These are phyloP conservation scores for Thelonectria discophora DNA, from an alignment of 2,329 filamentous ascomycete genomes.

Conservation along the genomic window DNA sequence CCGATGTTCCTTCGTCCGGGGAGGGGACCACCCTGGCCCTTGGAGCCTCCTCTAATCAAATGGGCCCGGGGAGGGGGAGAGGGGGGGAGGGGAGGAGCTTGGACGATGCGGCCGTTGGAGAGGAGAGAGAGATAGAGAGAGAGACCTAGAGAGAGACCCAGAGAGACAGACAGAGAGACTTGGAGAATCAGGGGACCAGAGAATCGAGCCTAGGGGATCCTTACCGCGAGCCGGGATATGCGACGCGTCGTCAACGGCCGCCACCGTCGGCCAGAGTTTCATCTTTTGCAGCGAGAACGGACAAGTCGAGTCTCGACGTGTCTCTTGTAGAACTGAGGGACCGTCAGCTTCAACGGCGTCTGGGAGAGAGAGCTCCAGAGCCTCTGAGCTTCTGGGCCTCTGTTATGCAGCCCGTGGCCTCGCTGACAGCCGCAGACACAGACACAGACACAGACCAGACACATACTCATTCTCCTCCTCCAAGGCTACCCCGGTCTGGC, in stretches of 20 bases:
- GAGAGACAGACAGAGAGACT: too few species aligned
- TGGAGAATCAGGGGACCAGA: too few species aligned
- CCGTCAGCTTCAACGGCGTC: too few species aligned
- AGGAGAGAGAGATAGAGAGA: too few species aligned
- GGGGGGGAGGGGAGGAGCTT: conserved; percentile 2
- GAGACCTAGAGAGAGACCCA: too few species aligned
- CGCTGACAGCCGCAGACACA: conserved; percentile 3
- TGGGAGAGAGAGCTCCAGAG: too few species aligned
- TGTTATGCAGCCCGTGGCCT: background rate
- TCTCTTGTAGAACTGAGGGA: too few species aligned
- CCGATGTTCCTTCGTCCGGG: conserved; percentile 6
- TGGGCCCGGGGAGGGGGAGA: conserved; percentile 7
- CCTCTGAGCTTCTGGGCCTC: too few species aligned
- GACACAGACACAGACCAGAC: too few species aligned
- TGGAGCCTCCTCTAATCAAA: conserved; percentile 13
- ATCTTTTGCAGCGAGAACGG: conserved; percentile 11
- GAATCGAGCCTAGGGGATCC: too few species aligned
- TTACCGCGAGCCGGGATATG: conserved; percentile 9
- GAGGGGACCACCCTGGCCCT: background rate
- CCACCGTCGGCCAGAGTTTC: conserved; percentile 22
- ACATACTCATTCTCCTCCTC: background rate
- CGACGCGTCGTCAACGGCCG: conserved; percentile 21
- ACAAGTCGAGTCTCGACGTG: background rate
- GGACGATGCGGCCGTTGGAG: too few species aligned
- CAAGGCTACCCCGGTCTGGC: conserved; percentile 11